Base-by-base conservation (phyloP, 768 basidiomycete species). In the Dioszegia hungarica region DNA sequence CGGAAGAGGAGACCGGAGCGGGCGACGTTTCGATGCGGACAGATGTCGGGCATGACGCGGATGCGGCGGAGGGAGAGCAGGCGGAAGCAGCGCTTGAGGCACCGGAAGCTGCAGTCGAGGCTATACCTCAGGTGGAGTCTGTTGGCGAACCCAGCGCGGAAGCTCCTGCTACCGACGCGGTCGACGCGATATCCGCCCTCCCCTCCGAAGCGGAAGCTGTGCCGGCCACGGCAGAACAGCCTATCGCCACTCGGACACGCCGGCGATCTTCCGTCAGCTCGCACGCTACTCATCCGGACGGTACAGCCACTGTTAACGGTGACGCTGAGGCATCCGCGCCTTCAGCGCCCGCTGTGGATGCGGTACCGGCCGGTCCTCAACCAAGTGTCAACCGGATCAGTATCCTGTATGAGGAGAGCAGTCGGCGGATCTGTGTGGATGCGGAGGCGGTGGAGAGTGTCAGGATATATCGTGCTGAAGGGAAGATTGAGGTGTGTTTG, bases 371-470 rank as follows among this genome's bases (percentile, higher is more conserved):
- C 20, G 47, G 38, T n/a, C 46, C 61, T 1, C 60, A 58, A 25
- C 76, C 75, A 1, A 63, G 64, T 6, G 58, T 66, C n/a, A 77
- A 80, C 54, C 68, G 80, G 19, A 63, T 99, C n/a, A 95, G 93
- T 8, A 91, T 98, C 74, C 88, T 94, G 0, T 99, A 95, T 76
- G 90, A 91, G 54, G 86, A 86, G 40, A 91, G 90, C 47, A 86
- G 86, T 57, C 81, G 89, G 46, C 82, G 95, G 37, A 80, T 99
- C 47, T 86, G 95, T 25, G 80, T 98, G 56, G 87, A 98, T 74
- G 88, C 94, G 1, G 87, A 87, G 62, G 84, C 88, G 27, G 89
- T 98, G 20, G 84, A 90, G 38, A 81, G 80, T 46, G 80, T 99
- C 54, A 86, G 84, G 64, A 82, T 99, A 10, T 87, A 83, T 75